Evolutionary conservation across 768 basidiomycete species (phyloP).

Genomic region (Peribolospora kevripleyi): DNA sequence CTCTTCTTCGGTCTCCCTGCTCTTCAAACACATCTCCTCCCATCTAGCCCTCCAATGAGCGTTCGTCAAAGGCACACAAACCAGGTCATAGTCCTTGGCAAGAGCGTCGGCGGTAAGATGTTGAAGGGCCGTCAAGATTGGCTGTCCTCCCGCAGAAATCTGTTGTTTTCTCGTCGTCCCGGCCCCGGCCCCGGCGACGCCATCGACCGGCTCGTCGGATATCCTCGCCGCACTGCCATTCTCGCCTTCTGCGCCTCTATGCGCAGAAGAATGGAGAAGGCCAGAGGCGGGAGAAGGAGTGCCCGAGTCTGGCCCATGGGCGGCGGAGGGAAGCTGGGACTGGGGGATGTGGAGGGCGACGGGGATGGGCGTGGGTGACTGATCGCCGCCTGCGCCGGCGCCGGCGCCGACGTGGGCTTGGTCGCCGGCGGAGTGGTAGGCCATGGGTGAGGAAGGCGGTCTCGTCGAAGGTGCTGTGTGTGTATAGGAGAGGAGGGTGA

Average conservation of each 20-base stretch:
- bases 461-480: too few species aligned
- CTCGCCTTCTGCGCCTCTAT: constrained; percentile 20
- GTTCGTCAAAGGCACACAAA: constrained; percentile 75
- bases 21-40: constrained; percentile 55
- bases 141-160: too few species aligned
- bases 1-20: constrained; percentile 6
- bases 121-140: background rate
- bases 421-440: too few species aligned
- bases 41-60: constrained; percentile 65
- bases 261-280: background rate
- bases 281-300: background rate
- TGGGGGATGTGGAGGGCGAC: constrained; percentile 13
- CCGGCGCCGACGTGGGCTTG: too few species aligned
- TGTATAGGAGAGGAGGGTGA: too few species aligned
- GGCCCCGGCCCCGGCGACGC: background rate
- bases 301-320: background rate
- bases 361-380: constrained; percentile 5
- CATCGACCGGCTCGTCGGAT: background rate
- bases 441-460: too few species aligned
- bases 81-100: constrained; percentile 42
- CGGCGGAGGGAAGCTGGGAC: constrained; percentile 8
- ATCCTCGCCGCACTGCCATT: constrained; percentile 2
- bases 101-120: constrained; percentile 1
- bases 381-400: too few species aligned
- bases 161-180: background rate